These are phyloP conservation scores for Plasmodium chabaudi DNA, from an alignment of 169 alveolate genomes.

Conservation along the genomic window DNA sequence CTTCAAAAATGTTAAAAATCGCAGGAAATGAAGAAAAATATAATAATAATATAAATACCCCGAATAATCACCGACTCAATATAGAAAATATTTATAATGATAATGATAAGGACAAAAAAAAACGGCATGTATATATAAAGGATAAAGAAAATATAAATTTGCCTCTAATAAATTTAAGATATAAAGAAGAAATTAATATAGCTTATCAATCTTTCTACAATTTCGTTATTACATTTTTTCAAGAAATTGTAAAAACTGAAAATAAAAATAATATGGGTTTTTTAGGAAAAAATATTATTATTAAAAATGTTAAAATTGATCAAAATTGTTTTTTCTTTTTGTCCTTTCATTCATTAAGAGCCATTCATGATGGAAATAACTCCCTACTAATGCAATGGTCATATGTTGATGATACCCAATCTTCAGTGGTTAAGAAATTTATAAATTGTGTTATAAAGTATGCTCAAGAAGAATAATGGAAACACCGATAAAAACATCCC, in stretches of 20 bases:
- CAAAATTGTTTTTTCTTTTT: constrained; percentile 36
- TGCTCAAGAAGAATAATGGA: background rate
- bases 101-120: background rate
- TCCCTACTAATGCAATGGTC: constrained; percentile 67
- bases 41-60: too few relatives aligned
- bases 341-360: constrained; percentile 65
- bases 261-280: constrained; percentile 29
- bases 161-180: constrained; percentile 62
- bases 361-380: constrained; percentile 72
- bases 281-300: constrained; percentile 53
- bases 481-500: too few relatives aligned
- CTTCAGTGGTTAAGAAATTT: constrained; percentile 43
- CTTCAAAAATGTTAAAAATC: too few relatives aligned
- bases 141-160: constrained; percentile 39
- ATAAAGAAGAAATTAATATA: constrained; percentile 43
- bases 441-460: constrained; percentile 24
- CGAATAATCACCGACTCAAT: too few relatives aligned
- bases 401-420: constrained; percentile 45
- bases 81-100: too few relatives aligned
- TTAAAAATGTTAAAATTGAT: constrained; percentile 46
- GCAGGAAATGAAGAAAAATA: too few relatives aligned
- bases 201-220: constrained; percentile 51
- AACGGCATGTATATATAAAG: background rate
- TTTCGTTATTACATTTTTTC: constrained; percentile 73
- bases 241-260: constrained; percentile 59